Evolutionary conservation across 2,329 filamentous ascomycete species (phyloP), one percentile per base, ranked within the genome.

Genomic region (Alternaria sp.): DNA sequence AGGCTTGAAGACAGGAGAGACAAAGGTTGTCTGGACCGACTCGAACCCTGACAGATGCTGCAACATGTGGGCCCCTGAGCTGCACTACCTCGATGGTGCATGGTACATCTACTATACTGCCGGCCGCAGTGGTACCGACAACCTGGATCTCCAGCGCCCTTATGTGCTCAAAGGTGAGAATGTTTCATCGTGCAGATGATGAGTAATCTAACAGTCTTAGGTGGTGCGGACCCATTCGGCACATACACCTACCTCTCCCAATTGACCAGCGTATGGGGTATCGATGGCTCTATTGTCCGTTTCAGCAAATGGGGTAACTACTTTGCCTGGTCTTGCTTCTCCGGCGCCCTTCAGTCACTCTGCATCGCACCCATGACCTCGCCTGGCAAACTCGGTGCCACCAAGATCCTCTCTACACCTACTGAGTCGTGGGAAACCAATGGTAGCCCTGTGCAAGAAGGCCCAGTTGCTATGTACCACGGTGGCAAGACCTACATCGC

Each of bases 61-160:
- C 33, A 70, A 71, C 33, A 82, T 88, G 41, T 89, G 87, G 87
- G 86, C 87, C 0, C 87, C 86, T 0, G 86, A 88, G 67, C 77
- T 87, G 0, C 86, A 87, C 68, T 84, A 83, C 60, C 71, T 87
- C 8, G 80, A 83, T 37, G 69, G 72, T 46, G 69, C 71, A 33
- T 84, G 86, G 86, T 88, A 86, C 60, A 82, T 88, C 43, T 88
- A 88, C 76, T 88, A 88, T 71, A 85, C 86, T 0, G 84, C 85
- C 1, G 85, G 86, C 1, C 79, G 78, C 23, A 73, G 74, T 2
- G 54, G 58, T 11, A 25, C 50, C 14, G 78, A 75, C 3, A 80
- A 86, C 63, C 75, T 87, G 1, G 83, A 83, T 30, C 80, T 81
- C 2, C 87, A 89, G 73, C 81, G 83, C 11, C 74, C 82, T 5